phyloP scores from a whole-genome alignment of 345 rosid genomes.

The Melaleuca alternifolia region DNA sequence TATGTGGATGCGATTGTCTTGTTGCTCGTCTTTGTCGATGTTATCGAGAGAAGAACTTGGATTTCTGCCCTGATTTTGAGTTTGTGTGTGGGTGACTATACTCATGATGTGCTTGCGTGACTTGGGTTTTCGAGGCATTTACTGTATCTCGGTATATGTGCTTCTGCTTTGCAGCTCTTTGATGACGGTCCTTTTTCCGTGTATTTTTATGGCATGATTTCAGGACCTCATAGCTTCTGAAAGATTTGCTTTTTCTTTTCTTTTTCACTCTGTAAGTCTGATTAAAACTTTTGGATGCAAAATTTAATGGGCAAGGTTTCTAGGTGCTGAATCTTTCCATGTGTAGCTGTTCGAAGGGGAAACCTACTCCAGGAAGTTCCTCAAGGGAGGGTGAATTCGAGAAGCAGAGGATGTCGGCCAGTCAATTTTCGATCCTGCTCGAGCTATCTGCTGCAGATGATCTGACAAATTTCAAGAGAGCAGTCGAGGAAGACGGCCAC shows the following conservation, averaged over 20 bases:
- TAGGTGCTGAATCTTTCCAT: slow-evolving; percentile 3
- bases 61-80: neutral
- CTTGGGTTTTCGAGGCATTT: neutral
- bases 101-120: neutral
- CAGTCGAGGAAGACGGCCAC: slow-evolving; percentile 40
- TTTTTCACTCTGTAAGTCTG: neutral
- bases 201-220: neutral
- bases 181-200: neutral
- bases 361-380: neutral
- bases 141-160: neutral
- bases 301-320: neutral
- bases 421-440: slow-evolving; percentile 39
- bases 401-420: neutral
- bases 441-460: slow-evolving; percentile 72
- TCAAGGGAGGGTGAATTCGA: neutral
- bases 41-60: neutral
- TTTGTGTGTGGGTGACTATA: neutral
- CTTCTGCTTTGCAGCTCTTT: neutral
- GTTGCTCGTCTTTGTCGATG: neutral
- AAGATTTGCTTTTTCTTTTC: neutral
- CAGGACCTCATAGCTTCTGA: neutral
- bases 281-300: neutral
- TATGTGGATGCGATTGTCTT: neutral
- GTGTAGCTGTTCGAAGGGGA: slow-evolving; percentile 32
- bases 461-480: slow-evolving; percentile 43